A percentile compares a stretch with the other conserved stretches of the same genome.
Conservation (phyloP, 2,329 filamentous ascomycete genomes). For the Arthrobotrys sphaeroides region DNA sequence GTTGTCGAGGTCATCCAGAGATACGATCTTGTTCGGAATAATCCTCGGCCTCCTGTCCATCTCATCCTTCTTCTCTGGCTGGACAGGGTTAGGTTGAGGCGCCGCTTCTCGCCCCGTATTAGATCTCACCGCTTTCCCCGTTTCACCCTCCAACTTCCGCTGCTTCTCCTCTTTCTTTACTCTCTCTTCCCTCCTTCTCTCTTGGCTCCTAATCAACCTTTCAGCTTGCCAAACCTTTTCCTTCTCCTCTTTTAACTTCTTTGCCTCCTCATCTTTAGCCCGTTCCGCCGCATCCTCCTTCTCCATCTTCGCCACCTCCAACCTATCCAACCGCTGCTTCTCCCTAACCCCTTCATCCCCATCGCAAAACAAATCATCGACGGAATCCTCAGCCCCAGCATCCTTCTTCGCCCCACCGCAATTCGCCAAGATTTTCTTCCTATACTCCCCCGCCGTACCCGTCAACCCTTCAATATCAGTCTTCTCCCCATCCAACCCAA, state of each 20-base stretch:
- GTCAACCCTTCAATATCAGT: constrained; percentile 5
- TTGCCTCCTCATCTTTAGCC: constrained; percentile 24
- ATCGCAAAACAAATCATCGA: constrained; percentile 47
- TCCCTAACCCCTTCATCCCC: constrained; percentile 14
- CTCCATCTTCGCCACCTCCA: background rate
- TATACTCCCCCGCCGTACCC: constrained; percentile 11
- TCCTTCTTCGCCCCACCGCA: constrained; percentile 38
- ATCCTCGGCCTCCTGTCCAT: background rate
- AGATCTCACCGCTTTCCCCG: background rate
- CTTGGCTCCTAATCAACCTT: constrained; percentile 8
- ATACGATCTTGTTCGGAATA: constrained; percentile 41
- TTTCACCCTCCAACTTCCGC: background rate
- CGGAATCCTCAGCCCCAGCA: constrained; percentile 41
- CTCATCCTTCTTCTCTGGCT: background rate
- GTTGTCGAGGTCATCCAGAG: constrained; percentile 41
- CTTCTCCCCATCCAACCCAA: constrained; percentile 28
- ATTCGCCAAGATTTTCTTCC: constrained; percentile 22
- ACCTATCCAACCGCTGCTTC: background rate
- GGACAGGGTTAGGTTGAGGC: background rate
- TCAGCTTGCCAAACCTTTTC: background rate
- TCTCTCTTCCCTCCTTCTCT: background rate
- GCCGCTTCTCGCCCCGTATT: background rate
- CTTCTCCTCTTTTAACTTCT: constrained; percentile 42
- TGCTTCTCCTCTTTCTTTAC: background rate
- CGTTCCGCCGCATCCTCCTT: background rate